Evolutionary conservation across 345 rosid species (phyloP).

Genomic region (Syzygium oleosum): DNA sequence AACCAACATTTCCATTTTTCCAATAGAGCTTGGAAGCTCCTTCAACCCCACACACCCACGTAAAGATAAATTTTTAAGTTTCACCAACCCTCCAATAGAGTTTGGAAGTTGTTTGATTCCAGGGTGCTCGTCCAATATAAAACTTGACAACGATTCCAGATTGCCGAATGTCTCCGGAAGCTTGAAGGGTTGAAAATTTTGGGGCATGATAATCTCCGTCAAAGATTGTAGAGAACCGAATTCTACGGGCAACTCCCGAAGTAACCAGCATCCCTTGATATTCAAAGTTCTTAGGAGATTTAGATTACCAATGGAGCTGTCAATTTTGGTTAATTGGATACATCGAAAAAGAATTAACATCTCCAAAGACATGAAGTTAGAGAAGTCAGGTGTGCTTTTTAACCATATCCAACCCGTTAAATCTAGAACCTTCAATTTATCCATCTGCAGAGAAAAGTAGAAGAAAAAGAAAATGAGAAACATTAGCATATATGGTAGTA

Average conservation of each 20-base stretch:
- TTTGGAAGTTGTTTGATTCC: background rate
- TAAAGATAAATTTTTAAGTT: background rate
- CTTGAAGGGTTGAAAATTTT: background rate
- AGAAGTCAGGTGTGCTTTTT: too few species aligned
- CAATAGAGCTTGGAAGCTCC: background rate
- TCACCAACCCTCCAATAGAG: background rate
- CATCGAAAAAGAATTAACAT: too few species aligned
- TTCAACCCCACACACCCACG: background rate
- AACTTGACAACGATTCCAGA: background rate
- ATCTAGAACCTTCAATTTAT: too few species aligned
- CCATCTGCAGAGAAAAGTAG: too few species aligned
- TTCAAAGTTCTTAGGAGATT: background rate
- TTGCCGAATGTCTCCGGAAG: background rate
- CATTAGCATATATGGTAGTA: too few species aligned
- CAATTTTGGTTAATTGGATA: background rate
- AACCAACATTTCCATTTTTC: background rate
- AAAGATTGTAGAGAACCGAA: background rate
- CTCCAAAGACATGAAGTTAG: too few species aligned
- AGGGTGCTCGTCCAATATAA: background rate
- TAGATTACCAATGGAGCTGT: background rate
- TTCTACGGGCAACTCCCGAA: background rate
- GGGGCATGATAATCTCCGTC: background rate
- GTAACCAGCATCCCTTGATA: background rate
- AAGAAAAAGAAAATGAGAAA: too few species aligned
- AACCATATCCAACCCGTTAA: too few species aligned